Conservation (phyloP, 2,329 filamentous ascomycete genomes). For the Penicillium sp. region DNA sequence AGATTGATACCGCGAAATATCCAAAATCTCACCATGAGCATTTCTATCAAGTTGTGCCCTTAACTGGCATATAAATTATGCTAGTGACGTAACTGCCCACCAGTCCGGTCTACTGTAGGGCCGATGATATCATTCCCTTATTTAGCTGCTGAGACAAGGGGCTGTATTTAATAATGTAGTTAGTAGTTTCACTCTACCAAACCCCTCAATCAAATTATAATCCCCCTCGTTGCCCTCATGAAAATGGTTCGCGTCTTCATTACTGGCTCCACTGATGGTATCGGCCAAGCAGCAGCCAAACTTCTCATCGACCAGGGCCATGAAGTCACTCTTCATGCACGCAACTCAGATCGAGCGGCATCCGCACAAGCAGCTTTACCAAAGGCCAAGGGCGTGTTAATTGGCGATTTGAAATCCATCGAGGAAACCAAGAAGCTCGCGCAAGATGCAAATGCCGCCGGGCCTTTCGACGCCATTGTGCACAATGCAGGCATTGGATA, state of each 20-base stretch:
- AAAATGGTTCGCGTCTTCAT: slow-evolving; percentile 48
- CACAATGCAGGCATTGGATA: slow-evolving; percentile 62
- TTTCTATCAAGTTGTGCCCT: no score
- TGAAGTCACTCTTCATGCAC: slow-evolving; percentile 60
- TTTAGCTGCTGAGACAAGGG: no score
- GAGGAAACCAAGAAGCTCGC: slow-evolving; percentile 58
- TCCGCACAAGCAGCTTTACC: slow-evolving; percentile 56
- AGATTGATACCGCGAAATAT: no score
- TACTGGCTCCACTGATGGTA: slow-evolving; percentile 62
- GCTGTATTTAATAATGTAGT: no score
- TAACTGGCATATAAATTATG: no score
- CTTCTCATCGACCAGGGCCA: slow-evolving; percentile 57
- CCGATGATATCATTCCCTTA: background rate
- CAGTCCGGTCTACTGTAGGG: background rate
- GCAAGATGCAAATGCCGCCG: slow-evolving; percentile 52
- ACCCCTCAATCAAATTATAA: background rate
- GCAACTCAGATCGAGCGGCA: slow-evolving; percentile 58
- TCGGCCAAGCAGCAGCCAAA: slow-evolving; percentile 58
- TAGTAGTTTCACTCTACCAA: no score
- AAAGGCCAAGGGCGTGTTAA: slow-evolving; percentile 54
- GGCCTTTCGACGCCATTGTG: slow-evolving; percentile 59
- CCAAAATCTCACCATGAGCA: no score
- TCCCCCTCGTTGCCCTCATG: no score
- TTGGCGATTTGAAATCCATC: slow-evolving; percentile 59
- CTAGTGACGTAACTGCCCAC: background rate